Base-by-base conservation (phyloP, 2,329 filamentous ascomycete genomes). In the Tolypocladium album region DNA sequence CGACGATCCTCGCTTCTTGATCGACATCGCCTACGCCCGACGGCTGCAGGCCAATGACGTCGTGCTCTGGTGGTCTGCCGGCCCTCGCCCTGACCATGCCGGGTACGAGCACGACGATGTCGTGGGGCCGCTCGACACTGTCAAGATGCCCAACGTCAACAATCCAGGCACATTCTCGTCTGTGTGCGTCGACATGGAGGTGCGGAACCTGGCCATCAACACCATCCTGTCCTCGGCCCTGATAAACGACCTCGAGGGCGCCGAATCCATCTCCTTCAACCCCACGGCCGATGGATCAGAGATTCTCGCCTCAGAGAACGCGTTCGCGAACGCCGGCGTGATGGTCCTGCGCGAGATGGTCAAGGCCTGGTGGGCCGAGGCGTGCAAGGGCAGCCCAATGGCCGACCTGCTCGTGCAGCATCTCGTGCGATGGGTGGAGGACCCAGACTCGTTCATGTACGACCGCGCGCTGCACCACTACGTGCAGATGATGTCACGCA, bases 401-500 rank as follows among this genome's bases (percentile, higher is more conserved):
- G 95, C 95, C 0, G 94, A 99, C 74, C 86, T 97, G 59, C 91
- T 99, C 80, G 94, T 99, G 0, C 92, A 96, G 70, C 93, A 99
- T 74, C 82, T 99, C 5, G 91, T 99, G 24, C 89, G 95, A 64
- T 99, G 95, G 95, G 92, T 97, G 2, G 92, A 96, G 72, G 94
- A 88, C 63, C 90, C 93, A 0, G 88, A 90, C 56, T 97, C 92
- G 0, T 97, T 93, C 75, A 86, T 99, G 60, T 99, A 97, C 71
- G 95, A 99, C 74, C 86, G 89, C 5, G 91, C 92, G 7, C 75
- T 99, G 64, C 92, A 97, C 70, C 94, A 96, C 78, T 97, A 99
- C 69, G 92, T 99, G 59, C 93, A 97, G 72, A 94, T 97, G 85
- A 95, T 99, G 88, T 96, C 92, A 40, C 89, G 90, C 65, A 99